A percentile compares a stretch with the other conserved stretches of the same genome.
These are phyloP conservation scores for Wickerhamomyces sp. DNA, from an alignment of 1,139 yeast genomes.

Conservation along the genomic window DNA sequence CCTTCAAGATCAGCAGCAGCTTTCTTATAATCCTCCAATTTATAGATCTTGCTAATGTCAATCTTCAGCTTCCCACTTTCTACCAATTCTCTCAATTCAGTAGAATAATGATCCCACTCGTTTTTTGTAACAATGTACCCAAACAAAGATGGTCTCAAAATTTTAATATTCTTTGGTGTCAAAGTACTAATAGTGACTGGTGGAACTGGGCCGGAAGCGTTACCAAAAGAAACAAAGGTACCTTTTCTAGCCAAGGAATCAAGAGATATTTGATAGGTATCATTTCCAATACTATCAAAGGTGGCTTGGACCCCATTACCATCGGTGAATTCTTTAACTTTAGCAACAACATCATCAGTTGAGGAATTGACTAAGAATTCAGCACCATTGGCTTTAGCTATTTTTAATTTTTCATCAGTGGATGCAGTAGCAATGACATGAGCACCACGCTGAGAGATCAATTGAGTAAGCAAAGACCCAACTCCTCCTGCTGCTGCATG, in stretches of 20 bases:
- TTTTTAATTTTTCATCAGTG: conserved; percentile 53
- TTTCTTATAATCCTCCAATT: conserved; percentile 54
- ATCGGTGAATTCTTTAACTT: conserved; percentile 60
- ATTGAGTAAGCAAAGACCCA: conserved; percentile 65
- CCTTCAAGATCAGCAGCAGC: conserved; percentile 68
- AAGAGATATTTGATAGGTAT: conserved; percentile 62
- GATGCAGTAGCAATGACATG: conserved; percentile 84
- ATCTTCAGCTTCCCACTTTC: conserved; percentile 47
- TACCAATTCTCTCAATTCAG: conserved; percentile 40
- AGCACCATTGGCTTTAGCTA: conserved; percentile 71
- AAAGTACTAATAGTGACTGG: conserved; percentile 52
- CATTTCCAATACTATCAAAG: conserved; percentile 82
- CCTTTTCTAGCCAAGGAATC: conserved; percentile 68
- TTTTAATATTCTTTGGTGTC: conserved; percentile 54
- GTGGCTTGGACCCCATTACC: conserved; percentile 71
- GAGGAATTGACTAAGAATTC: conserved; percentile 60
- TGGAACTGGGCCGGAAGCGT: conserved; percentile 80
- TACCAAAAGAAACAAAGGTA: conserved; percentile 71
- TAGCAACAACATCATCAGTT: conserved; percentile 49
- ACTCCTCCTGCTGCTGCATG: conserved; percentile 98
- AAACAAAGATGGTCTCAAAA: conserved; percentile 60
- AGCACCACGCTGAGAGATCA: conserved; percentile 60
- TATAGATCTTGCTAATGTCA: conserved; percentile 48
- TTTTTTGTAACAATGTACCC: conserved; percentile 48
- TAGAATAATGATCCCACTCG: conserved; percentile 55